These are phyloP conservation scores for Melocanna baccifera DNA, from an alignment of 176 grass and related monocot genomes.

Conservation along the genomic window DNA sequence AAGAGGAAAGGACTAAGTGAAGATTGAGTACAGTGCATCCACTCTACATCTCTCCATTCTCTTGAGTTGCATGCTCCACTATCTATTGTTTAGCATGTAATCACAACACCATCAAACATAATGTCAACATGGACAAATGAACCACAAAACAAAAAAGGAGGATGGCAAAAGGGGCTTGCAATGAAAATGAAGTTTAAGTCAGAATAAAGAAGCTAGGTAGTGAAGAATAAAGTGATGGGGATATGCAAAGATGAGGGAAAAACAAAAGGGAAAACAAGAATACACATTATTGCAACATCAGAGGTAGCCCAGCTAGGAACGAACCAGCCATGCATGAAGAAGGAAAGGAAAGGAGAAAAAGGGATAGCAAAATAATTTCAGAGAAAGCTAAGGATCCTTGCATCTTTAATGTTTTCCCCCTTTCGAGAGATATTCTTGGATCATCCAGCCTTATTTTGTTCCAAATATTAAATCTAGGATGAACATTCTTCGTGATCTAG, in stretches of 20 bases:
- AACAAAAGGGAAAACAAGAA: slow-evolving; percentile 21
- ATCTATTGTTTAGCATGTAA: too few relatives aligned
- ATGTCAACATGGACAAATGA: background rate
- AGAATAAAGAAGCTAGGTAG: slow-evolving; percentile 64
- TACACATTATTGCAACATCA: slow-evolving; percentile 8
- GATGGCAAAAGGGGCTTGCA: slow-evolving; percentile 23
- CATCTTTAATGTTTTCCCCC: slow-evolving; percentile 34
- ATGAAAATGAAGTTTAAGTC: slow-evolving; percentile 58
- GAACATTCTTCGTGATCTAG: slow-evolving; percentile 62
- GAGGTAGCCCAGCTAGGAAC: background rate
- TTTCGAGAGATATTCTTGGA: slow-evolving; percentile 60
- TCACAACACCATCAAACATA: background rate
- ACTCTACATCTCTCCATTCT: too few relatives aligned
- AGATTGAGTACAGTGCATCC: too few relatives aligned
- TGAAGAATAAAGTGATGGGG: slow-evolving; percentile 82
- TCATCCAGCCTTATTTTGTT: slow-evolving; percentile 52
- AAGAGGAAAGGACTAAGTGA: too few relatives aligned
- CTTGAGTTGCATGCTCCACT: too few relatives aligned
- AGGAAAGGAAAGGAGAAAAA: background rate
- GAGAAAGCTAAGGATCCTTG: slow-evolving; percentile 29
- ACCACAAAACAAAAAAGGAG: background rate
- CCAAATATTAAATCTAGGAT: slow-evolving; percentile 33
- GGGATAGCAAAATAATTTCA: background rate
- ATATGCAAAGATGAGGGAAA: slow-evolving; percentile 23
- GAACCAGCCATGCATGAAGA: slow-evolving; percentile 3